A percentile compares a stretch with the other conserved stretches of the same genome.
Evolutionary conservation across 2,329 filamentous ascomycete genomes (phyloP).

Genomic region (Neonectria coccinea): DNA sequence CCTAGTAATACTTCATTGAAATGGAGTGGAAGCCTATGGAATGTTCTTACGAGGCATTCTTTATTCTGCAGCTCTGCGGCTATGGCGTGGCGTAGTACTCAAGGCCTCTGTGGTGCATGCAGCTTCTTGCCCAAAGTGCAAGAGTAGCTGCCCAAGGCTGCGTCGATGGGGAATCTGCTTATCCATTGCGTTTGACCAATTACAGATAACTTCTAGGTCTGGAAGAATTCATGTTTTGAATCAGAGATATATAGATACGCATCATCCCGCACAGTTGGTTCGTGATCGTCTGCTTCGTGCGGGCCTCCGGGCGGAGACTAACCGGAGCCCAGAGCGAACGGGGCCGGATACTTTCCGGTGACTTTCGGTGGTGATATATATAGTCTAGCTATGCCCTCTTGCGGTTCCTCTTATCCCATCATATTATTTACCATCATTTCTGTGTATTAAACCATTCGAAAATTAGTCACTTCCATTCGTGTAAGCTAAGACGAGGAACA

Average conservation of each 20-base stretch:
- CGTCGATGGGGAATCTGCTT: neutral
- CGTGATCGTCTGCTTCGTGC: too few species aligned
- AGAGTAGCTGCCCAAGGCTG: neutral
- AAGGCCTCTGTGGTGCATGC: neutral
- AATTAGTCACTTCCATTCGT: neutral
- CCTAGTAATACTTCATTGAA: neutral
- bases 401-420: neutral
- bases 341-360: constrained; percentile 19
- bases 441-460: neutral
- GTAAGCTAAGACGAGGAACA: constrained; percentile 16
- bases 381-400: neutral
- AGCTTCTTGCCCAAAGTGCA: neutral
- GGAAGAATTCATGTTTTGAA: too few species aligned
- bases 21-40: neutral
- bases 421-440: too few species aligned
- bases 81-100: neutral
- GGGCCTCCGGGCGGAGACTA: neutral
- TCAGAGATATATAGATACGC: too few species aligned
- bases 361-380: constrained; percentile 10
- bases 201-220: too few species aligned
- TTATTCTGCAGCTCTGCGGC: neutral
- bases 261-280: too few species aligned
- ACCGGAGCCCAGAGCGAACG: neutral
- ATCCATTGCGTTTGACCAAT: neutral
- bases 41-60: neutral